Conservation (phyloP, 306 rosid species). For the Arachis stenosperma region DNA sequence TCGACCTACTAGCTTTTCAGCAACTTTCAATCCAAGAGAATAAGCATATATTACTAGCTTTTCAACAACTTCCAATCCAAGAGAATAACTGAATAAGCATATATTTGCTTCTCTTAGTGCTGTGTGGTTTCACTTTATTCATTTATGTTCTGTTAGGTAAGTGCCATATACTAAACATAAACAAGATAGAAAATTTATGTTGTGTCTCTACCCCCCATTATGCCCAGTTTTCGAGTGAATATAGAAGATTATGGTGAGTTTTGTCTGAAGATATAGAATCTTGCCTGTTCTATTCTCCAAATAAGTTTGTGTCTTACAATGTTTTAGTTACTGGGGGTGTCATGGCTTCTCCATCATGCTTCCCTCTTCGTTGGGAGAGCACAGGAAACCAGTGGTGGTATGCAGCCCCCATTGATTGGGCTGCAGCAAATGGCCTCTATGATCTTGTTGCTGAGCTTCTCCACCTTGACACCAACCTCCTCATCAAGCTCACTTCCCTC, state of each 20-base stretch:
- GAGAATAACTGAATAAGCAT: constrained; percentile 41
- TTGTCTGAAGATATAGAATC: too few relatives aligned
- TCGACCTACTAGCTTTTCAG: constrained; percentile 30
- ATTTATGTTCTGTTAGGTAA: too few relatives aligned
- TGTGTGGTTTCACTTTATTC: too few relatives aligned
- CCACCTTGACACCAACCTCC: constrained; percentile 85
- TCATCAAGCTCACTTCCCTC: constrained; percentile 89
- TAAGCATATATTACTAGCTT: constrained; percentile 15
- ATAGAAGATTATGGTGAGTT: too few relatives aligned
- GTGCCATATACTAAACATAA: too few relatives aligned
- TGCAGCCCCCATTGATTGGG: constrained; percentile 93
- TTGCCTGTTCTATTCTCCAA: too few relatives aligned
- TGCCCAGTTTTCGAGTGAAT: too few relatives aligned
- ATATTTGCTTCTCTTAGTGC: too few relatives aligned
- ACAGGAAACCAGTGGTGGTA: constrained; percentile 97
- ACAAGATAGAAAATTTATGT: too few relatives aligned
- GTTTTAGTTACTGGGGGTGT: not conserved
- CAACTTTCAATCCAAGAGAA: constrained; percentile 39
- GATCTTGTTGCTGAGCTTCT: constrained; percentile 92
- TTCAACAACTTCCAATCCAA: constrained; percentile 24
- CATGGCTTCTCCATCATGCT: constrained; percentile 56
- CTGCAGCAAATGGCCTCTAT: constrained; percentile 90
- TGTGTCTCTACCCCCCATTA: too few relatives aligned
- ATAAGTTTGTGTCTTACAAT: too few relatives aligned
- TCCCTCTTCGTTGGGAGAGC: constrained; percentile 95